Conservation (phyloP, 78 protist genomes). For the Dictyostelium intermedium region DNA sequence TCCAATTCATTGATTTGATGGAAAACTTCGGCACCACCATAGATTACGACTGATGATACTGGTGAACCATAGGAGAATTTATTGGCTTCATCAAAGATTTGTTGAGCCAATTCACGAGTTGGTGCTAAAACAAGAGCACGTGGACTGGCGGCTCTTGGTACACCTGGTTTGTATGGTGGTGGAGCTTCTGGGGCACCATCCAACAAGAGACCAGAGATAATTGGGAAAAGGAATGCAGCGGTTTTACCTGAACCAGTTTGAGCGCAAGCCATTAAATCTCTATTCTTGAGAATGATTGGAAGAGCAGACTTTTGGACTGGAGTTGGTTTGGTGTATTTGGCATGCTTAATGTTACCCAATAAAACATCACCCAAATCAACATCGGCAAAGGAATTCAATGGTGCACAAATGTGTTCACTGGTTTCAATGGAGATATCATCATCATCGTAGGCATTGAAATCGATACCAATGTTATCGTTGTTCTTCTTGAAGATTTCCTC, state of each 20-base stretch:
- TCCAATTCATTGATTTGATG: conserved; percentile 94
- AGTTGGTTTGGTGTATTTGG: conserved; percentile 94
- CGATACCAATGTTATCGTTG: conserved; percentile 22
- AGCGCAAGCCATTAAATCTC: conserved; percentile 99
- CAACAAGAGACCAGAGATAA: conserved; percentile 74
- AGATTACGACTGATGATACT: conserved; percentile 90
- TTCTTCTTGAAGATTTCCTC: conserved; percentile 66
- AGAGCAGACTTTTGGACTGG: conserved; percentile 98
- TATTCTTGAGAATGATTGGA: conserved; percentile 87
- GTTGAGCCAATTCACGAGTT: conserved; percentile 98
- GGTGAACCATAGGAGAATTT: conserved; percentile 93
- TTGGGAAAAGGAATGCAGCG: conserved; percentile 96
- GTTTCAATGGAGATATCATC: conserved; percentile 84
- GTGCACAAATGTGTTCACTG: conserved; percentile 70
- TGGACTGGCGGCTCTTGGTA: conserved; percentile 74
- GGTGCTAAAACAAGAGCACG: conserved; percentile 97
- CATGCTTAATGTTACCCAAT: conserved; percentile 54
- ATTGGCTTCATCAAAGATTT: conserved; percentile 93
- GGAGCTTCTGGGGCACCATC: conserved; percentile 82
- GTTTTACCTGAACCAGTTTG: conserved; percentile 99
- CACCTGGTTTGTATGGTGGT: conserved; percentile 22
- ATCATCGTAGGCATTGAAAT: conserved; percentile 61
- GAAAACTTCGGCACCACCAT: conserved; percentile 98
- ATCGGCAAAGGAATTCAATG: conserved; percentile 55
- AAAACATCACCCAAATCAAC: conserved; percentile 73